phyloP scores from a whole-genome alignment of 345 rosid genomes.

The Rhodamnia rubescens region DNA sequence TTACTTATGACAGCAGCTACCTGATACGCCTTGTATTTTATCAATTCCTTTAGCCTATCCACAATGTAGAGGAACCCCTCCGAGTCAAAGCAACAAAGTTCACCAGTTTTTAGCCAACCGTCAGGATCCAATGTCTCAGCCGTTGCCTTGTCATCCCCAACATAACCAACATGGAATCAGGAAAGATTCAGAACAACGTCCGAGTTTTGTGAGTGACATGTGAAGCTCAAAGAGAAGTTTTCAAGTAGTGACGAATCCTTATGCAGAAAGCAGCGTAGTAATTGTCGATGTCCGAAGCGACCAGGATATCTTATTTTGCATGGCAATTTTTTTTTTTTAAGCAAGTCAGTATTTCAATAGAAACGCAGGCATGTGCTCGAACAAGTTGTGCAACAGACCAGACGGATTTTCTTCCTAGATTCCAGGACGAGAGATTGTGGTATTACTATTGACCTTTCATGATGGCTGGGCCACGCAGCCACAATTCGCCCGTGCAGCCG shows the following conservation, averaged over 20 bases:
- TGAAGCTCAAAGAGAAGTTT: background rate
- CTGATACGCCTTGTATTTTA: slow-evolving; percentile 94
- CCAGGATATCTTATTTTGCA: background rate
- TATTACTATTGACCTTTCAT: no score
- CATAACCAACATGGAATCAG: slow-evolving; percentile 47
- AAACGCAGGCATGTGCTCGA: no score
- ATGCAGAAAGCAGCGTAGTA: background rate
- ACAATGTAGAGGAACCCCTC: slow-evolving; percentile 66
- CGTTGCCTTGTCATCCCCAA: slow-evolving; percentile 72
- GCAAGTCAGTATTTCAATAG: background rate
- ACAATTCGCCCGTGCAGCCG: no score
- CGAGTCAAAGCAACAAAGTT: slow-evolving; percentile 71
- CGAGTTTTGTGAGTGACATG: background rate
- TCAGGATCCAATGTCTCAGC: slow-evolving; percentile 64
- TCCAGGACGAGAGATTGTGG: no score
- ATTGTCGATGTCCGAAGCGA: background rate
- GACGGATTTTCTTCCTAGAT: no score
- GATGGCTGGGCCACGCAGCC: no score
- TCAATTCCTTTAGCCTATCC: slow-evolving; percentile 85
- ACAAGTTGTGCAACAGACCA: no score
- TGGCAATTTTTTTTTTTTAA: background rate
- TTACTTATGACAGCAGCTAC: slow-evolving; percentile 8
- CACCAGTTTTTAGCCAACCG: slow-evolving; percentile 93
- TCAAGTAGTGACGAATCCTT: background rate
- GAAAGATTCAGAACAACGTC: background rate